Base-by-base conservation (phyloP, 805 yeast species). In the Sugiyamaella floridensis region DNA sequence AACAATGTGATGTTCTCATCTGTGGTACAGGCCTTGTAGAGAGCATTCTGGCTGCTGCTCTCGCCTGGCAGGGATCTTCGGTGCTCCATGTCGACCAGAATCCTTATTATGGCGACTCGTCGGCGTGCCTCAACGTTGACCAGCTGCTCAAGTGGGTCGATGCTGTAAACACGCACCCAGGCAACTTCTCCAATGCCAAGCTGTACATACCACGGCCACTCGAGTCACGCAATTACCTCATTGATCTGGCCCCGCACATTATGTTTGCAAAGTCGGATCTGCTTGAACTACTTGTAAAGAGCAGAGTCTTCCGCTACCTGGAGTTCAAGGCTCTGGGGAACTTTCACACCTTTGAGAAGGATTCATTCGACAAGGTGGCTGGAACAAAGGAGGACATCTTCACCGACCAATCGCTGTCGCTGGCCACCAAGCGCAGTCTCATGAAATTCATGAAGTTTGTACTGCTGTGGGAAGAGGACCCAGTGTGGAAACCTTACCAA, bases 1-100 rank as follows among this genome's bases (percentile, higher is more conserved):
- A 83, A 28, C 72, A 83, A 56, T 87, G 89, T 60, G 99, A 93
- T 65, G 96, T 93, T 12, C 75, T 93, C 29, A 86, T 93, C 52
- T 81, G 86, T 58, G 99, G 99, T 40, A 92, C 99, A 0, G 98
- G 98, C 2, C 74, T 93, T 43, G 84, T 83, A 1, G 96, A 93
- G 67, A 81, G 89, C 59, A 82, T 93, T 11, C 70, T 89, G 47
- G 97, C 98, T 0, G 96, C 97, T 11, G 92, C 97, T 0, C 75
- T 93, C 46, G 85, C 97, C 11, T 93, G 99, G 98, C 96, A 89
- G 62, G 99, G 99, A n/a, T 82, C 93, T n/a, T 82, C 78, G 58
- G 97, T 93, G 8, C 72, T 93, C 44, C 99, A 93, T 65, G 81
- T 93, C 29, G 99, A 93, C 67, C 74, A 82, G 43, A 85, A 89